phyloP scores from a whole-genome alignment of 2,329 filamentous ascomycete genomes.

The Trichoderma atrobrunneum region DNA sequence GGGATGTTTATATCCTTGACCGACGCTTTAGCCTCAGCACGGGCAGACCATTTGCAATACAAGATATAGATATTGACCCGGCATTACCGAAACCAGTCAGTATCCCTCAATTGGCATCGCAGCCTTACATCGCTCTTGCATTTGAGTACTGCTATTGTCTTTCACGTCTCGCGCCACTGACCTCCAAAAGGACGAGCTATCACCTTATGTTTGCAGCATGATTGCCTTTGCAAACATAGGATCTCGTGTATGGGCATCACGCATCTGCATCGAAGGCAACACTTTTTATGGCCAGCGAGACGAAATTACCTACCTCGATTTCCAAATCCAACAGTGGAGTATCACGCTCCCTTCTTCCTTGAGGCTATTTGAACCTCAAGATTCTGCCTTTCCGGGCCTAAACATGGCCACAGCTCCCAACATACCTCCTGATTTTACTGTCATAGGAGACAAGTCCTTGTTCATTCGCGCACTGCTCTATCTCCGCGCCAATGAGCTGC shows the following conservation, averaged over 20 bases:
- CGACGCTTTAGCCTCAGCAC: background rate
- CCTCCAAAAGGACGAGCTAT: background rate
- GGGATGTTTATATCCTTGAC: background rate
- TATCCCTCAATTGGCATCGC: background rate
- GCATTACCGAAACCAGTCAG: background rate
- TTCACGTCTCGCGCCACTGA: too few species aligned
- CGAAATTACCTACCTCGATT: background rate
- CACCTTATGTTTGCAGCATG: background rate
- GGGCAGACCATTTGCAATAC: background rate
- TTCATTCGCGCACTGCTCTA: background rate
- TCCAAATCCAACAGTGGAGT: background rate
- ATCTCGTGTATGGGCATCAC: background rate
- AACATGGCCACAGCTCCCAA: background rate
- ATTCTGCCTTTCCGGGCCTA: rapidly evolving
- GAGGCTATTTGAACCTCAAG: background rate
- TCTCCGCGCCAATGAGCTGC: background rate
- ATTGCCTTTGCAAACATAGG: background rate
- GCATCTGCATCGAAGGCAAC: background rate
- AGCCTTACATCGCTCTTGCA: too few species aligned
- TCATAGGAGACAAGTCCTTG: background rate
- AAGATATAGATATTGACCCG: background rate
- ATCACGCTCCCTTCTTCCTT: background rate
- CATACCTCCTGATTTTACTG: background rate
- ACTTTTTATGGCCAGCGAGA: background rate
- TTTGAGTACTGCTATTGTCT: too few species aligned